A percentile compares a stretch with the other conserved stretches of the same genome.
phyloP scores from a whole-genome alignment of 768 basidiomycete genomes.

The Leccinellum albellum region DNA sequence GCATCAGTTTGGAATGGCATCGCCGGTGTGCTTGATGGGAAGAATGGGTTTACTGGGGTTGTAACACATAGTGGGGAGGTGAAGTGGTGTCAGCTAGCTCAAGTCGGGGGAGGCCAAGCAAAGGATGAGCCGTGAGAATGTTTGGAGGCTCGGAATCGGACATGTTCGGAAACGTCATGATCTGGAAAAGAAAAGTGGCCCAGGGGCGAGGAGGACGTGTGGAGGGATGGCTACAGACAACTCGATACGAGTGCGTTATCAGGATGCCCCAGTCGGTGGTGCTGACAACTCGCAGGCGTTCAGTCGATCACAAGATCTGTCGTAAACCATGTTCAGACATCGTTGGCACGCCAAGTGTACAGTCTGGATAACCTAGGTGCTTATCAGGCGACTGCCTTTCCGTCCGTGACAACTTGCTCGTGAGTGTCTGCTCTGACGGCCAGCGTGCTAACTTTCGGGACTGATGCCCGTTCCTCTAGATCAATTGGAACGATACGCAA shows the following conservation, averaged over 20 bases:
- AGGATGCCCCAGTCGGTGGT: conserved; percentile 1
- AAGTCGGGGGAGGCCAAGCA: too few species aligned
- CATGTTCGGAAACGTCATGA: too few species aligned
- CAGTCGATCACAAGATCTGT: conserved; percentile 66
- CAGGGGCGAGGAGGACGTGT: conserved; percentile 68
- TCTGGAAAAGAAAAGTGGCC: conserved; percentile 85
- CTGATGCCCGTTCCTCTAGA: conserved; percentile 31
- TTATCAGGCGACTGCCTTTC: conserved; percentile 91
- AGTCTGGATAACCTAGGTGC: conserved; percentile 84
- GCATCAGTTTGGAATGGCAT: too few species aligned
- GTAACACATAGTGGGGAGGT: too few species aligned
- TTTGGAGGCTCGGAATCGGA: too few species aligned
- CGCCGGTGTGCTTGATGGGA: too few species aligned
- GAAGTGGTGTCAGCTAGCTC: too few species aligned
- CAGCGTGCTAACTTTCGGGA: not conserved
- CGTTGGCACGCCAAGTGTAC: conserved; percentile 86
- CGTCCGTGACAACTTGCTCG: conserved; percentile 83
- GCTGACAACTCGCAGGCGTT: conserved; percentile 42
- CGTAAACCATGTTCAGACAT: conserved; percentile 83
- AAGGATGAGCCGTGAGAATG: too few species aligned
- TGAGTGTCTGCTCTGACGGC: conserved; percentile 30
- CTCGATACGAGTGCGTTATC: conserved; percentile 49
- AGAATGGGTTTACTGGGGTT: too few species aligned
- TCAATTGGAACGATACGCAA: conserved; percentile 87
- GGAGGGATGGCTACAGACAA: conserved; percentile 60